phyloP scores from a whole-genome alignment of 768 basidiomycete species.

The Dictyophora rubrovolvata region DNA sequence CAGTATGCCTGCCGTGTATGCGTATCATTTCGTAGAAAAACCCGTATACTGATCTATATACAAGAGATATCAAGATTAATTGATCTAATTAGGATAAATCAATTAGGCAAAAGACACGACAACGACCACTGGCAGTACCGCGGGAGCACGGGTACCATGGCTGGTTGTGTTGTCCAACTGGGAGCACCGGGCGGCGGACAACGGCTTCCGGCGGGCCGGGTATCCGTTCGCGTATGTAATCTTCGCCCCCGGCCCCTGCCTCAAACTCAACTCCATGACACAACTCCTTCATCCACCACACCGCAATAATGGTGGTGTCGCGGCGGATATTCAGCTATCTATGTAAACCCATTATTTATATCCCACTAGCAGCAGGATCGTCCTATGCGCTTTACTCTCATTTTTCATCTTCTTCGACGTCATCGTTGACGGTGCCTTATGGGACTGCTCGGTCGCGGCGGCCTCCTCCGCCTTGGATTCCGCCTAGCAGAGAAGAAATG shows the following conservation, averaged over 20 bases:
- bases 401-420: constrained; percentile 63
- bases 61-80: too few relatives aligned
- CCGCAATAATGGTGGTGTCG: background rate
- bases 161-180: too few relatives aligned
- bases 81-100: too few relatives aligned
- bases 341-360: background rate
- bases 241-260: background rate
- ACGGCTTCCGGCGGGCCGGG: background rate
- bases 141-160: too few relatives aligned
- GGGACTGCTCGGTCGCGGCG: constrained; percentile 58
- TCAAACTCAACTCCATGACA: background rate
- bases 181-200: background rate
- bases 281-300: background rate
- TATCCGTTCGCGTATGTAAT: background rate
- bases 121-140: too few relatives aligned
- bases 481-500: constrained; percentile 61
- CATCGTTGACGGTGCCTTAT: constrained; percentile 29
- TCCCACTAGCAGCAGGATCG: constrained; percentile 2
- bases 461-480: constrained; percentile 72
- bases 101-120: too few relatives aligned
- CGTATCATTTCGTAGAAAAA: too few relatives aligned
- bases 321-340: background rate
- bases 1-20: too few relatives aligned
- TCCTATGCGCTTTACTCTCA: constrained; percentile 38
- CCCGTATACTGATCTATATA: too few relatives aligned